Base-by-base conservation (phyloP, 2,329 filamentous ascomycete species). In the Nemania sp. region DNA sequence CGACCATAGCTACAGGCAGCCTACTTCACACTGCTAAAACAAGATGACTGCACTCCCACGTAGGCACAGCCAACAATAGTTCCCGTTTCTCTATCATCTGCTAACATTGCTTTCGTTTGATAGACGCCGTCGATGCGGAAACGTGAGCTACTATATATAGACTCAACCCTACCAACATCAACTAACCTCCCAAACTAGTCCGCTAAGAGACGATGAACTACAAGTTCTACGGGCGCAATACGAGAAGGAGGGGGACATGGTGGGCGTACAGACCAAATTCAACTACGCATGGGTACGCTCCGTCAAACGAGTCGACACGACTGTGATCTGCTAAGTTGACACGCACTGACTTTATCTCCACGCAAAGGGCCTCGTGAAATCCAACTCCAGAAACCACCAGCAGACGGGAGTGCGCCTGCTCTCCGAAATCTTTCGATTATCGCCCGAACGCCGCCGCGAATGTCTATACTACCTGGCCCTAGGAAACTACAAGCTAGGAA, bases 401-500 rank as follows among this genome's bases (percentile, higher is more conserved):
- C 95, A 98, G 85, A 90, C 96, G 80, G 95, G 95, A 76, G 94
- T 98, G 71, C 93, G 93, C 73, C 89, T 98, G 38, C 91, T 98
- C 67, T 94, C 93, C 74, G 95, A 98, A 74, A 99, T 99, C 82
- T 99, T 98, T 87, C 93, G 95, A 79, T 90, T 91, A 67, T 92
- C 93, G 41, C 94, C 93, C 73, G 96, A 98, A 81, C 93, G 96
- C 75, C 91, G 96, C 78, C 91, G 96, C 77, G 96, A 99, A 87
- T 99, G 96, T 79, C 92, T 99, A 69, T 99, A 98, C 86, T 99
- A 99, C 82, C 90, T 99, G 62, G 96, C 93, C 27, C 88, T 99
- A 35, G 96, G 96, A 71, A 97, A 98, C 86, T 98, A 95, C 88
- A 98, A 98, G 85, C 89, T 99, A 54, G 95, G 94, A 70, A 98